A percentile compares a stretch with the other conserved stretches of the same genome.
Conservation (phyloP, 768 basidiomycete species). For the Leccinum pellstonianum region DNA sequence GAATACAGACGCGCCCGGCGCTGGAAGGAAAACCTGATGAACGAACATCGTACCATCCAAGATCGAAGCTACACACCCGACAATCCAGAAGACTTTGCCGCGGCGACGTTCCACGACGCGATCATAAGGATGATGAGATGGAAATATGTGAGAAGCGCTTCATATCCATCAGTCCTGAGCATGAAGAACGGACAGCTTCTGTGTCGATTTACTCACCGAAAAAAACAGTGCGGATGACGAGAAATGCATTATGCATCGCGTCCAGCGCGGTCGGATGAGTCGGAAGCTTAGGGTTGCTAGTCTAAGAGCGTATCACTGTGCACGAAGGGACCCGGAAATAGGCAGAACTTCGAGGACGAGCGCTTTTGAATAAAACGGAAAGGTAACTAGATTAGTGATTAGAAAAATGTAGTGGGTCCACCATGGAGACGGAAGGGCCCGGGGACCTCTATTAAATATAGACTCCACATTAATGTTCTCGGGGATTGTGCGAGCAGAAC, state of each 20-base stretch:
- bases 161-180: conserved; percentile 3
- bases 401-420: conserved; percentile 15
- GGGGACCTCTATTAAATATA: conserved; percentile 16
- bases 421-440: conserved; percentile 18
- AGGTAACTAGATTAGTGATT: conserved; percentile 11
- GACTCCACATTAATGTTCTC: conserved; percentile 5
- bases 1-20: conserved; percentile 47
- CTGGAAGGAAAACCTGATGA: conserved; percentile 27
- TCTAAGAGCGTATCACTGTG: background rate
- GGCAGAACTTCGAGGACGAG: background rate
- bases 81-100: conserved; percentile 34
- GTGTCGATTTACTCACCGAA: conserved; percentile 44
- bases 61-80: conserved; percentile 34
- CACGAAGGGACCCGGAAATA: background rate
- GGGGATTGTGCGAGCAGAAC: conserved; percentile 10
- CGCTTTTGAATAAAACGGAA: background rate
- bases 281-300: conserved; percentile 17
- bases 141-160: conserved; percentile 46
- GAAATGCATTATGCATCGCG: conserved; percentile 50
- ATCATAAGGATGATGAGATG: conserved; percentile 54
- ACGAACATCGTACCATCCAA: conserved; percentile 1
- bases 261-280: conserved; percentile 7
- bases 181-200: background rate
- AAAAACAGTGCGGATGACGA: conserved; percentile 54
- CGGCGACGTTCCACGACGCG: conserved; percentile 55